Percentiles rank a stretch among this genome's conserved stretches.
phyloP scores from a whole-genome alignment of 495 filamentous ascomycete genomes.

The Talaromyces liani region DNA sequence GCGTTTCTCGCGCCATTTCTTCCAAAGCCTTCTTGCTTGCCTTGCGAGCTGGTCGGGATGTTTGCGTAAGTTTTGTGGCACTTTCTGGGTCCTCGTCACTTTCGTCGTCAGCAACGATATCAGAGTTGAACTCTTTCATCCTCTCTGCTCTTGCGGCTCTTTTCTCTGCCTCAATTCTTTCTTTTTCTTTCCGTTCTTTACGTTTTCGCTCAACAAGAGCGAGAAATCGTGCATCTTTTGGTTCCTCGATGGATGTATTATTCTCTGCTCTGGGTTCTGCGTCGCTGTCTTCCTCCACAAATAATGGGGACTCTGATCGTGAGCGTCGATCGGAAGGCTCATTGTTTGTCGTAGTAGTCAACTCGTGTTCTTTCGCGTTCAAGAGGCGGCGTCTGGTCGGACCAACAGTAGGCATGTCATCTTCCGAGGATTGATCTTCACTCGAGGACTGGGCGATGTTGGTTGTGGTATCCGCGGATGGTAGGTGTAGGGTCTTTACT shows the following conservation, averaged over 20 bases:
- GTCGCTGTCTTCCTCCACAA: slow-evolving; percentile 30
- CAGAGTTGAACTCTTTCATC: slow-evolving; percentile 28
- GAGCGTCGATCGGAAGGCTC: slow-evolving; percentile 14
- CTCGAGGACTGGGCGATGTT: slow-evolving; percentile 10
- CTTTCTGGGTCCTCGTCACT: slow-evolving; percentile 51
- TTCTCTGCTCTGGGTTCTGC: slow-evolving; percentile 17
- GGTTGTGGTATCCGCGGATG: neutral
- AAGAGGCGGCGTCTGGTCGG: slow-evolving; percentile 22
- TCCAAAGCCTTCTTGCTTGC: slow-evolving; percentile 95
- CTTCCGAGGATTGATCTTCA: slow-evolving; percentile 15
- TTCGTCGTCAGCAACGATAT: slow-evolving; percentile 25
- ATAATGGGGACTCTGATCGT: slow-evolving; percentile 32
- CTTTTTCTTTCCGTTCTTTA: slow-evolving; percentile 57
- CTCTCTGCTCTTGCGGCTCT: slow-evolving; percentile 32
- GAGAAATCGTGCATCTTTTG: slow-evolving; percentile 51
- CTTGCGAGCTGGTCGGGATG: slow-evolving; percentile 65
- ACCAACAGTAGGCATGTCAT: slow-evolving; percentile 31
- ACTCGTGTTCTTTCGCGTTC: slow-evolving; percentile 10
- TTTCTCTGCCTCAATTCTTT: slow-evolving; percentile 51
- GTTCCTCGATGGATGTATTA: slow-evolving; percentile 8
- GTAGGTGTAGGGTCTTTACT: slow-evolving; percentile 19
- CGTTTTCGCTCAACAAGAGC: slow-evolving; percentile 66
- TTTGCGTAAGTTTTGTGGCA: slow-evolving; percentile 53
- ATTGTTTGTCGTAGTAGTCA: slow-evolving; percentile 9
- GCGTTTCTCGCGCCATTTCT: slow-evolving; percentile 89